Evolutionary conservation across 306 rosid species (phyloP).

Genomic region (Dryas octopetala): DNA sequence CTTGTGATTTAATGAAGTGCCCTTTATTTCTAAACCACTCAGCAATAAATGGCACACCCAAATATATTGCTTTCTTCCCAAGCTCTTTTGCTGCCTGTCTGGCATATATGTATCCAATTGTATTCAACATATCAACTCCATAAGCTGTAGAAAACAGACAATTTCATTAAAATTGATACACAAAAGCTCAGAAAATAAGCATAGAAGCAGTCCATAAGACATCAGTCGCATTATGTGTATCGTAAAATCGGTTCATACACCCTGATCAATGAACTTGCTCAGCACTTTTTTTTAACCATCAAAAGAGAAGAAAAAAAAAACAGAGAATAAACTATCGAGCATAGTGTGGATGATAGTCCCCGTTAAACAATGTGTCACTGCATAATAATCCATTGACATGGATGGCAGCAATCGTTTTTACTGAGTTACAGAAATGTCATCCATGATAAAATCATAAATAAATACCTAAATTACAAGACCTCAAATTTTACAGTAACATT

Average conservation of each 20-base stretch:
- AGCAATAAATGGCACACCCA: conserved; percentile 95
- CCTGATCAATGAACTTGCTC: not conserved
- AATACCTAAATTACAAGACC: not conserved
- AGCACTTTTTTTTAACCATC: not conserved
- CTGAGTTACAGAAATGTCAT: not conserved
- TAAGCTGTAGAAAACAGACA: conserved; percentile 61
- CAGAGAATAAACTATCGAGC: not conserved
- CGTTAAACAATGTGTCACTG: not conserved
- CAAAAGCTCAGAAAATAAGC: not conserved
- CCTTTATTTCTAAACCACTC: conserved; percentile 99
- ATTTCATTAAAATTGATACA: conserved; percentile 9
- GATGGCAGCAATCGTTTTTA: not conserved
- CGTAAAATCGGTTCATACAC: not conserved
- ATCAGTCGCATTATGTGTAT: not conserved
- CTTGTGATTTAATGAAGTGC: conserved; percentile 95
- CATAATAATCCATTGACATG: not conserved
- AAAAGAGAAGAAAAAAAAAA: not conserved
- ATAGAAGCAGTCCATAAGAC: not conserved
- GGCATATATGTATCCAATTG: conserved; percentile 94
- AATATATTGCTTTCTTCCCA: conserved; percentile 92
- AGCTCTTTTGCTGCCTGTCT: conserved; percentile 96
- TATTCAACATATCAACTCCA: conserved; percentile 91
- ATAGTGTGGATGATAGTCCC: not conserved
- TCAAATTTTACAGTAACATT: not conserved
- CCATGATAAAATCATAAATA: not conserved